Evolutionary conservation across 2,329 filamentous ascomycete species (phyloP), one percentile per base, ranked within the genome.

Genomic region (Fusarium succisae): DNA sequence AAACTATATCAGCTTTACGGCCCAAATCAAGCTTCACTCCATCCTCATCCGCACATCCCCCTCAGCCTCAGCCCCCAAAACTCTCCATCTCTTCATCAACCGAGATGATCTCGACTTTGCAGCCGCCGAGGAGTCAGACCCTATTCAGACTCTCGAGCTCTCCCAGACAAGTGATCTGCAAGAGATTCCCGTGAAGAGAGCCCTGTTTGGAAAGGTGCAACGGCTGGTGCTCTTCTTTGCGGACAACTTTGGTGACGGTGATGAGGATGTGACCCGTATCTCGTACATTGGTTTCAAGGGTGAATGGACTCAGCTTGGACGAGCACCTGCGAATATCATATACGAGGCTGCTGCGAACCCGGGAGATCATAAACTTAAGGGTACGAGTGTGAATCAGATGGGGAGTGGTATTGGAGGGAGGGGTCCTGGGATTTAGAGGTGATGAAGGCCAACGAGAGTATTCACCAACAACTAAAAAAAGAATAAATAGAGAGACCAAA

Each of bases 311-410:
- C 91, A 91, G 81, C 83, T 97, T 79, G 96, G 92, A 28, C 79
- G 80, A 70, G 84, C 81, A 80, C 95, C 96, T 2, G 86, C 93
- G 12, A 94, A 93, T 76, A 96, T 98, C 77, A 79, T 98, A 69
- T 99, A 98, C 82, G 96, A 99, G 87, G 93, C 95, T 24, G 96
- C 96, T 32, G 93, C 96, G 41, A 98, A 98, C 82, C 96, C 96
- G 18, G 90, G 86, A 53, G 96, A 99, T 84, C 96, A 99, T 84
- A 90, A 88, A 83, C 30, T 92, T 28, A 91, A 90, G 84, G 90
- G 90, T 13, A 86, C 86, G 55, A 82, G 78, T 50, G 81, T 87
- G 48, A 90, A 89, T 74, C 83, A 86, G 81, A 86, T 91, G 83
- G 89, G 88, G 1, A 86, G 86, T 66, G 84, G 85, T 3, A 86